These are phyloP conservation scores for Wickerhamiella infanticola DNA, from an alignment of 1,139 yeast species.

Conservation along the genomic window DNA sequence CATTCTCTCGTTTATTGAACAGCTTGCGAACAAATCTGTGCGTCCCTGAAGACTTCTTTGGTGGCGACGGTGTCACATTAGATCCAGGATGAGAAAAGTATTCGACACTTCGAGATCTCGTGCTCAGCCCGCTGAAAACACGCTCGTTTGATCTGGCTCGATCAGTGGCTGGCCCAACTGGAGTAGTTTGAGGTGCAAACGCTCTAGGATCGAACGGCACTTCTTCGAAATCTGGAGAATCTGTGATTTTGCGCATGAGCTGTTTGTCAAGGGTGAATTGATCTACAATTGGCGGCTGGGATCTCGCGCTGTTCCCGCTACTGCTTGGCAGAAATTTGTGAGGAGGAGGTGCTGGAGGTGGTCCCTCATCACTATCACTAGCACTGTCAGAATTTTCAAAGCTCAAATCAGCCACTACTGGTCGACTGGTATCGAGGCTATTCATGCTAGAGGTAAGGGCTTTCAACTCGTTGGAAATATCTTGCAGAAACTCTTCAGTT, in stretches of 20 bases:
- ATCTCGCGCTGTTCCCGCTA: background rate
- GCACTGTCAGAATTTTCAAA: background rate
- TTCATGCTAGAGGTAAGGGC: background rate
- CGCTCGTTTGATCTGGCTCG: background rate
- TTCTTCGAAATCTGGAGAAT: conserved; percentile 13
- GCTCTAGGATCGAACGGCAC: conserved; percentile 15
- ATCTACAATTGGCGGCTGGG: background rate
- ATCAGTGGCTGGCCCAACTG: background rate
- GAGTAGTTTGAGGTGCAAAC: conserved; percentile 5
- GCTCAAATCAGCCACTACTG: background rate
- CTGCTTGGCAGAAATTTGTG: conserved; percentile 3
- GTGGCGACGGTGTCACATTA: background rate
- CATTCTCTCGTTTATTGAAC: background rate
- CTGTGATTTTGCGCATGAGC: background rate
- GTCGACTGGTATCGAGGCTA: background rate
- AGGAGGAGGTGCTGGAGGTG: conserved; percentile 9
- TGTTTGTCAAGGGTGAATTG: background rate
- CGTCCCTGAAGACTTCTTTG: background rate
- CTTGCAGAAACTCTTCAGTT: conserved; percentile 17
- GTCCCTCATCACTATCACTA: background rate
- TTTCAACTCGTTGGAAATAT: conserved; percentile 16
- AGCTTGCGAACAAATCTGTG: background rate
- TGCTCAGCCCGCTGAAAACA: background rate
- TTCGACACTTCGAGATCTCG: background rate
- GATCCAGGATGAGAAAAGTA: background rate